Evolutionary conservation across 257 asterid species (phyloP).

Genomic region (Solanum microdontum): DNA sequence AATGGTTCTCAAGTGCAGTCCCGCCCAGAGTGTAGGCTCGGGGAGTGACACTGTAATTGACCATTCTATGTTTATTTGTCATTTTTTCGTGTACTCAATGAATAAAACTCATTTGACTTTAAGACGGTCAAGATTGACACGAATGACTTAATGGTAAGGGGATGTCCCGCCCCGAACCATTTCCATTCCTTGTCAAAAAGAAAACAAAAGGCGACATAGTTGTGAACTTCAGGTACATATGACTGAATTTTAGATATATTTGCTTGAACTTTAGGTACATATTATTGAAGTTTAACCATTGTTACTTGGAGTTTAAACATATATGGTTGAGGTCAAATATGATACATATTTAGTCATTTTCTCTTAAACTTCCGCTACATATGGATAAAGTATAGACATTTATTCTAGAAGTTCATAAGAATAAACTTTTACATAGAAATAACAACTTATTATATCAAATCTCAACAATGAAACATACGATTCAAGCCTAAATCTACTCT

Average conservation of each 20-base stretch:
- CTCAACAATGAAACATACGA: neutral
- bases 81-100: neutral
- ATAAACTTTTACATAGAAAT: neutral
- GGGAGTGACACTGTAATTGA: neutral
- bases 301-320: neutral
- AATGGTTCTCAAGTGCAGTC: no score
- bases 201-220: neutral
- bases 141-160: neutral
- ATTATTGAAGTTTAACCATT: neutral
- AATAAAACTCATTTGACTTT: neutral
- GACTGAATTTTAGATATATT: neutral
- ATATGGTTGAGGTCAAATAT: neutral
- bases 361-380: neutral
- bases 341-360: neutral
- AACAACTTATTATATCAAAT: neutral
- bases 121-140: neutral
- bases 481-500: neutral
- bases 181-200: neutral
- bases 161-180: neutral
- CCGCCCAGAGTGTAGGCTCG: no score
- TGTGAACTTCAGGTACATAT: neutral
- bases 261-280: neutral
- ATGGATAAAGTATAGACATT: neutral
- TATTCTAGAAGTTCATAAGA: neutral
- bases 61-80: neutral